These are phyloP conservation scores for Coemansia sp. DNA, from an alignment of 192 early-diverging fungal species.

Conservation along the genomic window DNA sequence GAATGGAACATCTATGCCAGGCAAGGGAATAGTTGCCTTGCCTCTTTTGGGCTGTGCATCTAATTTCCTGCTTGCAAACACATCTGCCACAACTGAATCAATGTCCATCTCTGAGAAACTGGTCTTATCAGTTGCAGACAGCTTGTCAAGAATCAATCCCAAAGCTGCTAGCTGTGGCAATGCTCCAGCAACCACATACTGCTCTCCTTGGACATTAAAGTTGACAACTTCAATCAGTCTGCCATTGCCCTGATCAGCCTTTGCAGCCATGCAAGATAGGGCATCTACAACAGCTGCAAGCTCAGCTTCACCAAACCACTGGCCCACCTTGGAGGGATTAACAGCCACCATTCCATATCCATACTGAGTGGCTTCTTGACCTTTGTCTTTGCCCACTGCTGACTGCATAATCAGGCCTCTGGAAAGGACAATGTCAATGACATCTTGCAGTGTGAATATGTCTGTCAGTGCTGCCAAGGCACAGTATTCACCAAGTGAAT, in stretches of 20 bases:
- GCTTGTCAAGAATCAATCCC: conserved; percentile 76
- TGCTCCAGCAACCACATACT: conserved; percentile 91
- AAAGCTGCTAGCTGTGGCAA: conserved; percentile 75
- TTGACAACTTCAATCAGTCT: conserved; percentile 90
- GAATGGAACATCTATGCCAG: conserved; percentile 95
- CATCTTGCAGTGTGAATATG: conserved; percentile 71
- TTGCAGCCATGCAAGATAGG: no score
- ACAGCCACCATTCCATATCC: conserved; percentile 95
- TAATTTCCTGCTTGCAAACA: conserved; percentile 56
- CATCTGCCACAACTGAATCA: conserved; percentile 64
- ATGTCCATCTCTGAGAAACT: conserved; percentile 75
- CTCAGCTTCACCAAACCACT: conserved; percentile 69
- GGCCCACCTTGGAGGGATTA: conserved; percentile 79
- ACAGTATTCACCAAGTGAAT: conserved; percentile 91
- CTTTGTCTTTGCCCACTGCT: conserved; percentile 80
- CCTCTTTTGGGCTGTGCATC: conserved; percentile 71
- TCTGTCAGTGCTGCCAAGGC: conserved; percentile 78
- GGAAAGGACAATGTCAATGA: conserved; percentile 89
- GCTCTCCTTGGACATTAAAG: conserved; percentile 91
- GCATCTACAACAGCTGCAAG: conserved; percentile 61
- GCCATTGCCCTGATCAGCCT: conserved; percentile 62
- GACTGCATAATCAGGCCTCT: conserved; percentile 97
- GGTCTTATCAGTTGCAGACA: conserved; percentile 70
- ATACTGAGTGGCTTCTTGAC: conserved; percentile 77
- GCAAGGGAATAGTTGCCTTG: conserved; percentile 80